A percentile compares a stretch with the other conserved stretches of the same genome.
These are phyloP conservation scores for Pontederia paniculata DNA, from an alignment of 176 grass and related monocot genomes.

Conservation along the genomic window DNA sequence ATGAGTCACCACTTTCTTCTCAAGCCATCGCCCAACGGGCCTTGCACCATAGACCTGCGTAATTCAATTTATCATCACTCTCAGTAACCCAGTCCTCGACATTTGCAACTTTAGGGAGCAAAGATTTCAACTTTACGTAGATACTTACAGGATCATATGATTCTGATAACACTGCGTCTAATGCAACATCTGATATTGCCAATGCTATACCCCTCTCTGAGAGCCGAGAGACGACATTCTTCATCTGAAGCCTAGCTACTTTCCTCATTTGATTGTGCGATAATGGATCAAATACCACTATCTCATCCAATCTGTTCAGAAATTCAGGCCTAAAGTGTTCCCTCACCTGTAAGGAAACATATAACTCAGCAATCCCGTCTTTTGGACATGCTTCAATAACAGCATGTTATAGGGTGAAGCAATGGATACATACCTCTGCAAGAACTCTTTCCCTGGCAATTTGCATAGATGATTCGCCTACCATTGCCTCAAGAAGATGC, in stretches of 20 bases:
- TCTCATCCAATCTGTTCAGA: slow-evolving; percentile 80
- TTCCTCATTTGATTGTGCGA: slow-evolving; percentile 82
- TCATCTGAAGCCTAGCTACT: slow-evolving; percentile 87
- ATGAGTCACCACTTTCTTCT: slow-evolving; percentile 75
- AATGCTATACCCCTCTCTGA: slow-evolving; percentile 73
- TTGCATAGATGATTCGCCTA: slow-evolving; percentile 64
- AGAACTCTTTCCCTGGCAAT: slow-evolving; percentile 56
- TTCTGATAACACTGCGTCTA: slow-evolving; percentile 61
- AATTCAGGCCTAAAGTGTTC: slow-evolving; percentile 87
- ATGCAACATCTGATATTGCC: slow-evolving; percentile 73
- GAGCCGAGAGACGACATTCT: slow-evolving; percentile 75
- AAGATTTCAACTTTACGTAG: not conserved
- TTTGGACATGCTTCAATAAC: too few species aligned
- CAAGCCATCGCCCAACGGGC: slow-evolving; percentile 77
- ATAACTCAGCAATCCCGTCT: too few species aligned
- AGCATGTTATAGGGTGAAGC: too few species aligned
- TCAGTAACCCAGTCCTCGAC: too few species aligned
- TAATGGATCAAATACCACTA: slow-evolving; percentile 80
- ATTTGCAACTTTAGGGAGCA: not conserved
- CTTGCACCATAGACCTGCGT: slow-evolving; percentile 55
- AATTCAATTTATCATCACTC: not conserved
- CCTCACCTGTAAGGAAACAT: slow-evolving; percentile 41
- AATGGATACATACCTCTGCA: slow-evolving; percentile 40
- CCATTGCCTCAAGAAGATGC: slow-evolving; percentile 84
- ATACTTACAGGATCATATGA: slow-evolving; percentile 71